Conservation (phyloP, 495 filamentous ascomycete genomes). For the Penicillium diatomitis region DNA sequence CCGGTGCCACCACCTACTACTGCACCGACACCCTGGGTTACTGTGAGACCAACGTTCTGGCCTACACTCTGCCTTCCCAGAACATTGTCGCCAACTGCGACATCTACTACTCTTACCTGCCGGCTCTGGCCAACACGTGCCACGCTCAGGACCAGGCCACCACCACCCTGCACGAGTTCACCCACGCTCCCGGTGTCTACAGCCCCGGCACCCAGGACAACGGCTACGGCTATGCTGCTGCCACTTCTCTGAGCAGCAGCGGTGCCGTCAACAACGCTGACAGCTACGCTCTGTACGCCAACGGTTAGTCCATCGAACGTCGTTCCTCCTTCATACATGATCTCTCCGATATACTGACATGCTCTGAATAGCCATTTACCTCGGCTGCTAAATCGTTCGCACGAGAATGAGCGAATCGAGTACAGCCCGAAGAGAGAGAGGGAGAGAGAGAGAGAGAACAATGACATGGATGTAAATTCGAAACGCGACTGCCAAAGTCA, state of each 20-base stretch:
- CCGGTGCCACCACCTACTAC: slow-evolving; percentile 39
- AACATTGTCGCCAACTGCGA: slow-evolving; percentile 49
- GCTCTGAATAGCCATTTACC: slow-evolving; percentile 12
- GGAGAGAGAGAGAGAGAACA: no score
- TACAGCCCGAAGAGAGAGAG: no score
- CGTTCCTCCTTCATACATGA: background rate
- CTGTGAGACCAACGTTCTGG: slow-evolving; percentile 43
- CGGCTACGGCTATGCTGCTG: slow-evolving; percentile 49
- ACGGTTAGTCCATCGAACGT: slow-evolving; percentile 28
- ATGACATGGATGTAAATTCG: no score
- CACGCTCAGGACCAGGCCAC: slow-evolving; percentile 52
- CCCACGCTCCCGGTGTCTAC: slow-evolving; percentile 49
- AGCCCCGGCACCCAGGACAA: slow-evolving; percentile 47
- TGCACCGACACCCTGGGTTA: slow-evolving; percentile 42
- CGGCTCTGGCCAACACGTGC: slow-evolving; percentile 35
- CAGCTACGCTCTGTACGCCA: slow-evolving; percentile 53
- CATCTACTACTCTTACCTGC: slow-evolving; percentile 44
- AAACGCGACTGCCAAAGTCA: no score
- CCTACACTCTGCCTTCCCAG: slow-evolving; percentile 44
- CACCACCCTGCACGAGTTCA: slow-evolving; percentile 54
- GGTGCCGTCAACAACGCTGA: slow-evolving; percentile 53
- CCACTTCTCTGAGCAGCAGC: slow-evolving; percentile 28
- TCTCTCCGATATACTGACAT: background rate
- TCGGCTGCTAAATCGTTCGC: slow-evolving; percentile 9
- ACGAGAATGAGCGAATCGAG: no score